phyloP scores from a whole-genome alignment of 208 protist genomes.

The Naegleria lovaniensis region DNA sequence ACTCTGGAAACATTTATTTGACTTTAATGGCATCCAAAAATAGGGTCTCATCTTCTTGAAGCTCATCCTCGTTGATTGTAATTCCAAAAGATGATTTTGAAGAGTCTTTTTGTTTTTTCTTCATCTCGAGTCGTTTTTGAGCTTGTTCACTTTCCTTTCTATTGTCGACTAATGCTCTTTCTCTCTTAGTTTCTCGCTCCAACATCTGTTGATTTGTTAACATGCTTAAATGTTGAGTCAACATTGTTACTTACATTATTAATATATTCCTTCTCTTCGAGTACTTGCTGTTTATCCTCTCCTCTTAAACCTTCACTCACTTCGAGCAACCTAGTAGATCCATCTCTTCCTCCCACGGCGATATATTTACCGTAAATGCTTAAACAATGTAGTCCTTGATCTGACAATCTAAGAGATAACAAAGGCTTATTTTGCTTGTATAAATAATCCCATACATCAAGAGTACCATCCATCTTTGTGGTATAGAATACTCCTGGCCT shows the following conservation, averaged over 20 bases:
- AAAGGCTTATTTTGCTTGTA: conserved; percentile 81
- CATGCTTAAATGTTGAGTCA: too few relatives aligned
- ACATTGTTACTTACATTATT: neutral
- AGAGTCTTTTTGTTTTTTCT: neutral
- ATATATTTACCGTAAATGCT: conserved; percentile 65
- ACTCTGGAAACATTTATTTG: neutral
- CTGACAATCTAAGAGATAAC: conserved; percentile 77
- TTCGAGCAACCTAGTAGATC: conserved; percentile 82
- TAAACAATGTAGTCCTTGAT: conserved; percentile 77
- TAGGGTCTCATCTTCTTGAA: neutral
- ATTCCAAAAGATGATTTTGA: neutral
- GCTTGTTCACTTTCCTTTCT: neutral
- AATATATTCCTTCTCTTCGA: neutral
- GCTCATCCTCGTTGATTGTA: neutral
- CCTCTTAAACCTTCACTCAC: conserved; percentile 40
- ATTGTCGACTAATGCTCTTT: neutral
- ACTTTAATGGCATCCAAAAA: neutral
- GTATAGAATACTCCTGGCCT: conserved; percentile 89
- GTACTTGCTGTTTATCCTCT: neutral
- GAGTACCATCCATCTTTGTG: conserved; percentile 86
- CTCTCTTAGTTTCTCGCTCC: conserved; percentile 18
- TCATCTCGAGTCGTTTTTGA: neutral
- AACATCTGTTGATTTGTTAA: neutral
- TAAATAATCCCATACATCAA: conserved; percentile 91
- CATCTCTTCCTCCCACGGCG: conserved; percentile 80